Percentiles rank a stretch among this genome's conserved stretches.
These are phyloP conservation scores for Gentiana macrophylla DNA, from an alignment of 257 asterid genomes.

Conservation along the genomic window DNA sequence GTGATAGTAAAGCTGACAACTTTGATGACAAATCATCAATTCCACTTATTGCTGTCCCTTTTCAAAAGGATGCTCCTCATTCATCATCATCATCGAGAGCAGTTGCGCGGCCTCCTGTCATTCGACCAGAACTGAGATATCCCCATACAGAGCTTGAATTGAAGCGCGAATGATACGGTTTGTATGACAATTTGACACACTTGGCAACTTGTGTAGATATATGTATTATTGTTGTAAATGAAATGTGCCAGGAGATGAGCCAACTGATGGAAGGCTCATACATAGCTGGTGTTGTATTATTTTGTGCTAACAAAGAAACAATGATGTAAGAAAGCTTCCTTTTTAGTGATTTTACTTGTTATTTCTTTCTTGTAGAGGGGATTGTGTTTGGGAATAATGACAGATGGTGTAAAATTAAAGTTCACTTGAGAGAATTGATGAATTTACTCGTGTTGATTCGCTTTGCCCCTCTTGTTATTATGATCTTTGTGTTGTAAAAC, in stretches of 20 bases:
- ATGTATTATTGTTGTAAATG: conserved; percentile 50
- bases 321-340: too few relatives aligned
- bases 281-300: too few relatives aligned
- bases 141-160: conserved; percentile 70
- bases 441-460: too few relatives aligned
- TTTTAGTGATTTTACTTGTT: too few relatives aligned
- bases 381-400: too few relatives aligned
- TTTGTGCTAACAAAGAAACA: too few relatives aligned
- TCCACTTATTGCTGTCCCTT: conserved; percentile 22
- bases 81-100: conserved; percentile 16
- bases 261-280: background rate
- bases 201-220: conserved; percentile 39
- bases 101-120: conserved; percentile 36
- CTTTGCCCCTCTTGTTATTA: too few relatives aligned
- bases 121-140: conserved; percentile 13
- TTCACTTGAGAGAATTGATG: too few relatives aligned
- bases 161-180: conserved; percentile 54
- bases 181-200: conserved; percentile 22
- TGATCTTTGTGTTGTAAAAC: too few relatives aligned
- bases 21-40: conserved; percentile 34
- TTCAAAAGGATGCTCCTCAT: conserved; percentile 15
- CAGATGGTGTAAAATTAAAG: too few relatives aligned
- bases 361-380: too few relatives aligned
- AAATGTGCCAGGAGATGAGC: conserved; percentile 20
- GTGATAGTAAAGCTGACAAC: conserved; percentile 35